Percentiles rank a stretch among this genome's conserved stretches.
Conservation (phyloP, 306 rosid species). For the Prunus kanzakura region DNA sequence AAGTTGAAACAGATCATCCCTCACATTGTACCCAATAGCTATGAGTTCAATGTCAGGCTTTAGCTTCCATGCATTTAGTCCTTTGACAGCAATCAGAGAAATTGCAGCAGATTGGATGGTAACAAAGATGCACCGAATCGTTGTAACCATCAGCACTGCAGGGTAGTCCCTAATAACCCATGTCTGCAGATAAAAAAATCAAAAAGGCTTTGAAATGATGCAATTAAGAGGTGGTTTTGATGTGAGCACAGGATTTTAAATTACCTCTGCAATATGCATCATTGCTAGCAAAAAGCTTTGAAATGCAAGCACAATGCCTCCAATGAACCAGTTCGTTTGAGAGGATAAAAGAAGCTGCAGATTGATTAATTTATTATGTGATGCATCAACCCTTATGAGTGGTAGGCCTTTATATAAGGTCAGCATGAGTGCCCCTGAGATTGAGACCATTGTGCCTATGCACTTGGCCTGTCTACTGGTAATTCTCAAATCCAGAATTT, state of each 20-base stretch:
- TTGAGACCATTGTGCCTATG: constrained; percentile 43
- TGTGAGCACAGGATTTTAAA: neutral
- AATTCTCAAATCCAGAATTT: constrained; percentile 33
- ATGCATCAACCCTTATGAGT: neutral
- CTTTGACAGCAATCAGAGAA: constrained; percentile 29
- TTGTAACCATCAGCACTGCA: constrained; percentile 34
- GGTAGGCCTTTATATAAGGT: constrained; percentile 47
- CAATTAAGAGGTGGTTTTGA: neutral
- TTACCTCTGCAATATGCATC: constrained; percentile 38
- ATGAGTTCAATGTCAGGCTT: constrained; percentile 23
- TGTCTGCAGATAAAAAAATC: constrained; percentile 24
- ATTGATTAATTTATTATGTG: neutral
- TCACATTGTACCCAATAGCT: constrained; percentile 31
- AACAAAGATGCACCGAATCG: constrained; percentile 2
- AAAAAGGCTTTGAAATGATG: neutral
- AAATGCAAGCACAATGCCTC: constrained; percentile 38
- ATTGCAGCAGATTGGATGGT: constrained; percentile 31
- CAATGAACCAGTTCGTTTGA: constrained; percentile 36
- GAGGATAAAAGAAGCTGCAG: constrained; percentile 4
- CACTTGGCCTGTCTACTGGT: constrained; percentile 37
- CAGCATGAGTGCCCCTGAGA: constrained; percentile 41
- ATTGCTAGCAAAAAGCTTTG: constrained; percentile 26
- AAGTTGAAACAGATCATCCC: neutral
- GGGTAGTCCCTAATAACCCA: constrained; percentile 38
- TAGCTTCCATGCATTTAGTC: constrained; percentile 30